Evolutionary conservation across 257 asterid species (phyloP).

Genomic region (Linaria vulgaris): DNA sequence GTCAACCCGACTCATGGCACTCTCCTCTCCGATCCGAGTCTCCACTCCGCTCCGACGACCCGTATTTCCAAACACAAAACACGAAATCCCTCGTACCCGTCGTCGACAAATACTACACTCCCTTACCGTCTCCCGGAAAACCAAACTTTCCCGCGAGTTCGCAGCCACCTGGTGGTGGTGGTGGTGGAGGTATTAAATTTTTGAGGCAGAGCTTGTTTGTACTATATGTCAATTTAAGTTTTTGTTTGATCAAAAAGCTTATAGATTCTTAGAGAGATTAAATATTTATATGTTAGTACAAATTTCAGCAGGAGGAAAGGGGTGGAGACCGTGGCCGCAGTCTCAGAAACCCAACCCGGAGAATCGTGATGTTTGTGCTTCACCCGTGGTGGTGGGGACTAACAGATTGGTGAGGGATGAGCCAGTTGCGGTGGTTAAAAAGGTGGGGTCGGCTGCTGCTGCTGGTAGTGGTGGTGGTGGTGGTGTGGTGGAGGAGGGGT

Average conservation of each 20-base stretch:
- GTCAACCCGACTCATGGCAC: slow-evolving; percentile 73
- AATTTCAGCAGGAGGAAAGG: slow-evolving; percentile 15
- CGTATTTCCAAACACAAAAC: slow-evolving; percentile 33
- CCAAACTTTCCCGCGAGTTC: slow-evolving; percentile 30
- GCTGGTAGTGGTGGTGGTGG: slow-evolving; percentile 25
- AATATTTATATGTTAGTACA: too few species aligned
- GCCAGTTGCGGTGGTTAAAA: slow-evolving; percentile 46
- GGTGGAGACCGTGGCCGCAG: slow-evolving; percentile 40
- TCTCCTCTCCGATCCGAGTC: slow-evolving; percentile 77
- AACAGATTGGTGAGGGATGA: slow-evolving; percentile 49
- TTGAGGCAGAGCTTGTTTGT: too few species aligned
- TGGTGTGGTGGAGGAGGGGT: slow-evolving; percentile 36
- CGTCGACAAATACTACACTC: slow-evolving; percentile 22
- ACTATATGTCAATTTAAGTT: too few species aligned
- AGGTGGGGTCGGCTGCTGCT: slow-evolving; percentile 16
- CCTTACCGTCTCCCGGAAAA: slow-evolving; percentile 45
- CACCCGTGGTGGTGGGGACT: slow-evolving; percentile 32
- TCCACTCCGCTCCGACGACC: slow-evolving; percentile 69
- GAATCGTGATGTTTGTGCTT: slow-evolving; percentile 26
- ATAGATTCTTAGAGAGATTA: too few species aligned
- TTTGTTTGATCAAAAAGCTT: too few species aligned
- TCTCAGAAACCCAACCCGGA: slow-evolving; percentile 43
- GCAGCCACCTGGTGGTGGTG: slow-evolving; percentile 28
- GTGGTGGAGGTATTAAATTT: too few species aligned
- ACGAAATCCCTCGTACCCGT: slow-evolving; percentile 40